Evolutionary conservation across 176 grass and related monocot species (phyloP).

Genomic region (Calamus simplicifolius): DNA sequence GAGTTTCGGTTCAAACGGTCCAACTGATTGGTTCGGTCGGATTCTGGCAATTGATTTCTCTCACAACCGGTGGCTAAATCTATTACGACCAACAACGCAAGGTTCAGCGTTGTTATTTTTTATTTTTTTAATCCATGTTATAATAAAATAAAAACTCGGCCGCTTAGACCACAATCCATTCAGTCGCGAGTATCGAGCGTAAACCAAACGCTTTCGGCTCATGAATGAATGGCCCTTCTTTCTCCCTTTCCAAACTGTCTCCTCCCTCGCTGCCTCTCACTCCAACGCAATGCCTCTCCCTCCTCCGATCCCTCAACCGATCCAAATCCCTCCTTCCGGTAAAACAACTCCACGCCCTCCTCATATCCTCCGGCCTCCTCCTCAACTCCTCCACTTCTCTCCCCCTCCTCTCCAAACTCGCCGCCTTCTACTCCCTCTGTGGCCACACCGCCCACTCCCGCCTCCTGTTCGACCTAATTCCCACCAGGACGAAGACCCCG

Average conservation of each 20-base stretch:
- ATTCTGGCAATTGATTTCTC: too few species aligned
- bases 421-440: background rate
- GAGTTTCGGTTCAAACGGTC: too few species aligned
- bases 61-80: too few species aligned
- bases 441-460: slow-evolving; percentile 23
- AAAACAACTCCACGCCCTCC: slow-evolving; percentile 35
- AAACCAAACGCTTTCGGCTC: too few species aligned
- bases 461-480: slow-evolving; percentile 43
- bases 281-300: slow-evolving; percentile 30
- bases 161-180: too few species aligned
- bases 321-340: slow-evolving; percentile 11
- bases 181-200: too few species aligned
- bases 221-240: too few species aligned
- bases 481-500: slow-evolving; percentile 3
- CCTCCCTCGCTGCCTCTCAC: background rate
- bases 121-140: too few species aligned
- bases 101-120: too few species aligned
- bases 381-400: background rate
- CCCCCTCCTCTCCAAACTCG: slow-evolving; percentile 14
- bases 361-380: slow-evolving; percentile 41
- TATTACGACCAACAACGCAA: too few species aligned
- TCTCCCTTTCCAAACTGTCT: background rate
- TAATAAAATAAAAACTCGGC: too few species aligned
- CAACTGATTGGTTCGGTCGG: too few species aligned
- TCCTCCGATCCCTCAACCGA: slow-evolving; percentile 30